Conservation (phyloP, 805 yeast species). For the Phaffomyces opuntiae region DNA sequence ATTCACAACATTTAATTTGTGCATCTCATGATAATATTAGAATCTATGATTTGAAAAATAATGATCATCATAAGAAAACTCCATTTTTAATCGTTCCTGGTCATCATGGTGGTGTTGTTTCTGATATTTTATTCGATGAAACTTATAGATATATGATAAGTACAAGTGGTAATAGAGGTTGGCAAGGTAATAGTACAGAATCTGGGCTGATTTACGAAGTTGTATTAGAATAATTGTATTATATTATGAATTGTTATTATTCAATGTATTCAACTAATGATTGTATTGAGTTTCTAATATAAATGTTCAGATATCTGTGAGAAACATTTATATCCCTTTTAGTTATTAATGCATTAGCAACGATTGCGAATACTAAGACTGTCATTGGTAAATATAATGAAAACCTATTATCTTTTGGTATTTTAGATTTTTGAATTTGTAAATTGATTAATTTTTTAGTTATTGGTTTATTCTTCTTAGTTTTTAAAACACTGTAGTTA, state of each 20-base stretch:
- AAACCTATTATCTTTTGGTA: neutral
- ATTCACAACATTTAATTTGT: conserved; percentile 69
- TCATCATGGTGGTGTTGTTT: conserved; percentile 87
- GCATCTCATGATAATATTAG: conserved; percentile 90
- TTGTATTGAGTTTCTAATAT: neutral
- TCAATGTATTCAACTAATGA: neutral
- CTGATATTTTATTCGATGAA: conserved; percentile 75
- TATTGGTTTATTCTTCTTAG: conserved; percentile 8
- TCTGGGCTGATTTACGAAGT: conserved; percentile 79
- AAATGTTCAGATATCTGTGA: no score
- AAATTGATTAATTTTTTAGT: neutral
- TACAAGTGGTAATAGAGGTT: conserved; percentile 92
- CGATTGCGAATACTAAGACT: no score
- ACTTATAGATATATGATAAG: conserved; percentile 83
- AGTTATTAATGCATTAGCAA: no score
- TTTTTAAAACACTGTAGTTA: conserved; percentile 24
- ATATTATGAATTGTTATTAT: neutral
- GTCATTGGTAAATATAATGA: neutral
- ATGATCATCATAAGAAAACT: conserved; percentile 30
- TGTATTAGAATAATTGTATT: conserved; percentile 29
- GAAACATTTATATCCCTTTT: no score
- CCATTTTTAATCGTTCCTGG: conserved; percentile 94
- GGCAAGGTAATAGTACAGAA: conserved; percentile 82
- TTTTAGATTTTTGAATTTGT: conserved; percentile 2
- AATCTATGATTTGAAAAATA: conserved; percentile 62